Evolutionary conservation across 2,329 filamentous ascomycete species (phyloP).

Genomic region (Arachnomyces sp.): DNA sequence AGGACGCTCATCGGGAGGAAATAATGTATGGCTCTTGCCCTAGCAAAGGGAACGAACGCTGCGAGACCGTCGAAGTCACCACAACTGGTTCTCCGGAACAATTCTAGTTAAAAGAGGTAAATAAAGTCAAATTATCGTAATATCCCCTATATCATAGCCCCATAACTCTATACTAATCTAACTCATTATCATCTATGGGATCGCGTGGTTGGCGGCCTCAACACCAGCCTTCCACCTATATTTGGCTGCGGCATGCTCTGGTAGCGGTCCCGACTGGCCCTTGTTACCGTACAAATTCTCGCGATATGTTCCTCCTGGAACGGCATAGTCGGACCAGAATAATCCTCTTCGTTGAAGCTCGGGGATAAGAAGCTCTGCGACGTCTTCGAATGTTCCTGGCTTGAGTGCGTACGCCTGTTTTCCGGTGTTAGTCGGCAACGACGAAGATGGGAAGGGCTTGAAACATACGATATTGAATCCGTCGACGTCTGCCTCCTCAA

Average conservation of each 20-base stretch:
- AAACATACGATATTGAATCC: slow-evolving; percentile 62
- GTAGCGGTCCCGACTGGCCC: slow-evolving; percentile 25
- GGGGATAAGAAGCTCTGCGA: slow-evolving; percentile 56
- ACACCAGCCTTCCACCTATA: slow-evolving; percentile 32
- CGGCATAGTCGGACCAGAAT: slow-evolving; percentile 32
- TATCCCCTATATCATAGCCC: too few relatives aligned
- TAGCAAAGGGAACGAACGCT: too few relatives aligned
- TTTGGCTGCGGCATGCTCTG: slow-evolving; percentile 29
- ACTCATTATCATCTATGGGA: slow-evolving; percentile 15
- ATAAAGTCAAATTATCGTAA: too few relatives aligned
- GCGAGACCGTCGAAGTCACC: too few relatives aligned
- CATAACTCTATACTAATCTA: too few relatives aligned
- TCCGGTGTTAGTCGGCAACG: slow-evolving; percentile 15
- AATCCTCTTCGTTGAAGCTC: slow-evolving; percentile 51
- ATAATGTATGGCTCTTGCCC: too few relatives aligned
- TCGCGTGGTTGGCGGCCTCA: slow-evolving; percentile 21
- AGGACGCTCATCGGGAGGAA: too few relatives aligned
- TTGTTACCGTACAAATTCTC: slow-evolving; percentile 30
- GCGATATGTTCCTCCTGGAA: slow-evolving; percentile 29
- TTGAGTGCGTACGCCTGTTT: slow-evolving; percentile 55
- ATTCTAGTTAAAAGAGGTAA: too few relatives aligned
- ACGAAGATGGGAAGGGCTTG: slow-evolving; percentile 1
- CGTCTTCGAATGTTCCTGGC: slow-evolving; percentile 59
- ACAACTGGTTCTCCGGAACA: too few relatives aligned
- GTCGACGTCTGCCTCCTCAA: slow-evolving; percentile 61